Evolutionary conservation across 2,329 filamentous ascomycete species (phyloP).

Genomic region (Verruconis gallopava): DNA sequence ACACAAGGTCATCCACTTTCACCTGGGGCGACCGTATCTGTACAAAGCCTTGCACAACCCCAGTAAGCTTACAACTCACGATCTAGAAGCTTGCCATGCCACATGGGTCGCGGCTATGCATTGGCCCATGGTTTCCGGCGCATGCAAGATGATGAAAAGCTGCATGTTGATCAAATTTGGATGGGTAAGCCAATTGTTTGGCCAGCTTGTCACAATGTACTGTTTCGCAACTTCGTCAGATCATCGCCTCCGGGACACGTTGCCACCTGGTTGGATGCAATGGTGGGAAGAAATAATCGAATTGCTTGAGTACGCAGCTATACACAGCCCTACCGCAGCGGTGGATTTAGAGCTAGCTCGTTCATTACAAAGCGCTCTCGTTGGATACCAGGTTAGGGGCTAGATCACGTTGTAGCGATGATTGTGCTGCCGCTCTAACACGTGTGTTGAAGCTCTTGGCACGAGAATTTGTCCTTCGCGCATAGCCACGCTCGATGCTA

Average conservation of each 20-base stretch:
- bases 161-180: conserved; percentile 25
- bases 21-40: conserved; percentile 25
- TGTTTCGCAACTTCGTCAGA: conserved; percentile 20
- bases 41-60: conserved; percentile 26
- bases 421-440: too few relatives aligned
- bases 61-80: conserved; percentile 18
- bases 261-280: conserved; percentile 23
- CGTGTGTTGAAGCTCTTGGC: too few relatives aligned
- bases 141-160: conserved; percentile 24
- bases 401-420: too few relatives aligned
- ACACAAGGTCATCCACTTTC: conserved; percentile 25
- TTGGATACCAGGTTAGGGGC: too few relatives aligned
- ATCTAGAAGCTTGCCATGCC: conserved; percentile 20
- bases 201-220: conserved; percentile 23
- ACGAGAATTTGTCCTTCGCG: too few relatives aligned
- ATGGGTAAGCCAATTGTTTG: conserved; percentile 26
- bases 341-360: background rate
- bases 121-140: conserved; percentile 24
- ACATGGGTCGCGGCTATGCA: conserved; percentile 23
- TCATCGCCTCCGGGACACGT: conserved; percentile 18
- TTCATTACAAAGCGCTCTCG: background rate
- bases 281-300: conserved; percentile 25
- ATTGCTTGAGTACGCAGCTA: conserved; percentile 21
- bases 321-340: conserved; percentile 19
- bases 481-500: too few relatives aligned